Evolutionary conservation across 2,329 filamentous ascomycete species (phyloP).

Genomic region (Trichoderma atroviride): DNA sequence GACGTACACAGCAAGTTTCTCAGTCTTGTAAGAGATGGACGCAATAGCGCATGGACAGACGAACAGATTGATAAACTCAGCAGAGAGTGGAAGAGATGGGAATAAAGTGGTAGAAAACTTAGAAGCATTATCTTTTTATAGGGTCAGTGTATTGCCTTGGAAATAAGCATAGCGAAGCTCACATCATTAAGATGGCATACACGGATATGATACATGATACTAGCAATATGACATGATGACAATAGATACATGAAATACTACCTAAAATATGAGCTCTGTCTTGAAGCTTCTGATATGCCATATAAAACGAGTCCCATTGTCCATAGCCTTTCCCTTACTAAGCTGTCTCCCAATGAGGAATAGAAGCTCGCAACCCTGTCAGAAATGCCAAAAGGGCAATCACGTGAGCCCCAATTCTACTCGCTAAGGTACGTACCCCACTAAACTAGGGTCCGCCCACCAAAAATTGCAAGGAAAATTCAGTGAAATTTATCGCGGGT

Average conservation of each 20-base stretch:
- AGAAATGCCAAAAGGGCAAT: not conserved
- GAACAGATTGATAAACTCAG: conserved; percentile 53
- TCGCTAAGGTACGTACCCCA: conserved; percentile 38
- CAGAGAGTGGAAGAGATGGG: conserved; percentile 60
- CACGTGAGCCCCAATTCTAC: conserved; percentile 15
- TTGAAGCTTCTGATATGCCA: not conserved
- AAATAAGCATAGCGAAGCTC: conserved; percentile 19
- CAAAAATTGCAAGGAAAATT: conserved; percentile 42
- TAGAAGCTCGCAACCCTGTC: not conserved
- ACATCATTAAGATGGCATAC: conserved; percentile 5
- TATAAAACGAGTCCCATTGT: not conserved
- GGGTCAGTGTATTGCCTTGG: not conserved
- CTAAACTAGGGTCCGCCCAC: conserved; percentile 46
- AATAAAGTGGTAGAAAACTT: conserved; percentile 44
- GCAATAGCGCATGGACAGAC: conserved; percentile 44
- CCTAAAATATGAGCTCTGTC: not conserved
- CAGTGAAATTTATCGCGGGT: conserved; percentile 44
- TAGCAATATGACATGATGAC: conserved; percentile 8
- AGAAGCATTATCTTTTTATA: not conserved
- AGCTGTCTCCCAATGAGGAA: not conserved
- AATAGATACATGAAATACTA: not conserved
- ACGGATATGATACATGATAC: not conserved
- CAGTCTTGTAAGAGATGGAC: conserved; percentile 43
- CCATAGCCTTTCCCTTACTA: not conserved
- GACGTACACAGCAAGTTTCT: conserved; percentile 59